Conservation (phyloP, 2,329 filamentous ascomycete species). For the Phyllosticta paracitricarpa region DNA sequence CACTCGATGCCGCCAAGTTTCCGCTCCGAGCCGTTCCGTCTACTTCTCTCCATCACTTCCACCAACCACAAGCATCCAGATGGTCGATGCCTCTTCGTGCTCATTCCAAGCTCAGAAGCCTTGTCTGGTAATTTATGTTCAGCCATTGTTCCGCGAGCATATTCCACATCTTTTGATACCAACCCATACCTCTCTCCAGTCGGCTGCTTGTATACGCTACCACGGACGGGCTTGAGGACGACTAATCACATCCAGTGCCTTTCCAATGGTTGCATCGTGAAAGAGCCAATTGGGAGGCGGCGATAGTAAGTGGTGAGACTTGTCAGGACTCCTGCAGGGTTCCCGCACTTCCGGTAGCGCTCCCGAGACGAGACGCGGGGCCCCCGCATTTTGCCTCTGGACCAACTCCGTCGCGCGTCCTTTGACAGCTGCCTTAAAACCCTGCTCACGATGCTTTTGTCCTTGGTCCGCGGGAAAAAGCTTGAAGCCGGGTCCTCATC, state of each 20-base stretch:
- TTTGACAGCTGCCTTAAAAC: background rate
- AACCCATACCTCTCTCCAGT: too few species aligned
- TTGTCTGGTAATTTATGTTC: too few species aligned
- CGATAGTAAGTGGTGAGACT: background rate
- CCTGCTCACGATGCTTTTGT: background rate
- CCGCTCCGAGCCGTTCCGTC: too few species aligned
- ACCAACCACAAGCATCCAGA: too few species aligned
- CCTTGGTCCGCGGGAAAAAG: background rate
- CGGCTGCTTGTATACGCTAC: too few species aligned
- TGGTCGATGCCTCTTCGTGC: too few species aligned
- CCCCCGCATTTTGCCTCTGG: background rate
- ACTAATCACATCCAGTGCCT: background rate
- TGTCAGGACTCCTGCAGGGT: background rate
- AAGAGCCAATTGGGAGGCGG: background rate
- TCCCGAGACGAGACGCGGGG: background rate
- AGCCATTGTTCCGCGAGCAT: too few species aligned
- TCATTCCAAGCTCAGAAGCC: too few species aligned
- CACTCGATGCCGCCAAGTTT: too few species aligned
- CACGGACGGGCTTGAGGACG: background rate
- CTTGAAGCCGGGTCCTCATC: background rate
- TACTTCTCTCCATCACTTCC: too few species aligned
- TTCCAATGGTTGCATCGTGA: background rate
- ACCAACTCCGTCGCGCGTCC: background rate
- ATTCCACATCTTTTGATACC: too few species aligned
- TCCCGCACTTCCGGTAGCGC: background rate